These are phyloP conservation scores for Cladophialophora psammophila DNA, from an alignment of 2,329 filamentous ascomycete species.

Conservation along the genomic window DNA sequence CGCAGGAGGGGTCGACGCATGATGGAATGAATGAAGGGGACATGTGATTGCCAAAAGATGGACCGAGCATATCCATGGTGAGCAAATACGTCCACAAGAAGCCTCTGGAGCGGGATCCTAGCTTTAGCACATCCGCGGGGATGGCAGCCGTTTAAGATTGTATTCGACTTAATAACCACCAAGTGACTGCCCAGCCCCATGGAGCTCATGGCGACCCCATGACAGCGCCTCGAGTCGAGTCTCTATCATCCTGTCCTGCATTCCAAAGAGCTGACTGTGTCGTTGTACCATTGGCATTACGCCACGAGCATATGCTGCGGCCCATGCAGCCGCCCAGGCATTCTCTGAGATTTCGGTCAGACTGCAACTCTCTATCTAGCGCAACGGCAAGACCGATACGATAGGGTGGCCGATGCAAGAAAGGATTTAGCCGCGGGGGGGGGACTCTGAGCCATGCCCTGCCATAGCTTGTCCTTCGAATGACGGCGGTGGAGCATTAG, in stretches of 20 bases:
- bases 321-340: constrained; percentile 23
- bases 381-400: neutral
- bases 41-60: neutral
- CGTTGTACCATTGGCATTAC: constrained; percentile 9
- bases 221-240: too few species aligned
- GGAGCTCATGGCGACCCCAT: neutral
- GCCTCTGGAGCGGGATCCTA: neutral
- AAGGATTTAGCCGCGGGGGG: neutral
- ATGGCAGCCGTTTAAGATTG: neutral
- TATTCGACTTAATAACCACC: neutral
- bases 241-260: neutral
- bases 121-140: neutral
- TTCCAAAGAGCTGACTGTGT: neutral
- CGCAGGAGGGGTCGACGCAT: neutral
- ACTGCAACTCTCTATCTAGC: constrained; percentile 4
- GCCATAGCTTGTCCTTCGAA: neutral
- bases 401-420: constrained; percentile 6
- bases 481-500: neutral
- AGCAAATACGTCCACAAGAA: neutral
- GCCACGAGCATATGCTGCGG: constrained; percentile 3
- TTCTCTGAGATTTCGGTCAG: constrained; percentile 2
- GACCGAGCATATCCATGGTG: constrained; percentile 2
- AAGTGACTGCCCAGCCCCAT: neutral
- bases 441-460: neutral
- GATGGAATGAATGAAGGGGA: neutral